Conservation (phyloP, 495 filamentous ascomycete species). For the Massariosphaeria phaeospora region DNA sequence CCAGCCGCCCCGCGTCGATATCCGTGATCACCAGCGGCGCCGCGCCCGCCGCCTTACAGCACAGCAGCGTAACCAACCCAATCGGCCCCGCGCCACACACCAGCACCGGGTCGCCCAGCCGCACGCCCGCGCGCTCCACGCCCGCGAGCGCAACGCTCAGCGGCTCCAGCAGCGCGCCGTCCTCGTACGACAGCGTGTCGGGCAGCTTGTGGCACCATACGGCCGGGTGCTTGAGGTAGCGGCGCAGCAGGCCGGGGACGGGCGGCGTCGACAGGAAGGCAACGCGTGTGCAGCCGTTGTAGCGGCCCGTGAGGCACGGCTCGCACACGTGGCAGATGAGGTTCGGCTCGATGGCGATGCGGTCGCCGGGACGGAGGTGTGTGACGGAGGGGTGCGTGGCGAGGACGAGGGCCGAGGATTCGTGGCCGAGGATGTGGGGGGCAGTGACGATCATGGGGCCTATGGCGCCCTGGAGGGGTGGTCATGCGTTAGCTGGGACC, state of each 20-base stretch:
- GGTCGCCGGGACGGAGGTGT: constrained; percentile 70
- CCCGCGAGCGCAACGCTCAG: constrained; percentile 80
- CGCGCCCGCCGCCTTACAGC: constrained; percentile 75
- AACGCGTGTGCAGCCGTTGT: constrained; percentile 86
- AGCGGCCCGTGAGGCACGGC: constrained; percentile 82
- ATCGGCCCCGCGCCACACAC: constrained; percentile 91
- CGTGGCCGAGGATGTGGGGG: constrained; percentile 87
- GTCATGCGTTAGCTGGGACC: no score
- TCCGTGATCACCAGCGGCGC: constrained; percentile 87
- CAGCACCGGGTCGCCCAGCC: constrained; percentile 74
- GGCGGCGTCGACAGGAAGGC: constrained; percentile 85
- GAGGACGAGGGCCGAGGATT: constrained; percentile 79
- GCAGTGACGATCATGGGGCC: constrained; percentile 87
- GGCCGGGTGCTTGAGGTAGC: constrained; percentile 90
- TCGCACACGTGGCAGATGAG: constrained; percentile 84
- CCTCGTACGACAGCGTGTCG: constrained; percentile 78
- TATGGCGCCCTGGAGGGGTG: constrained; percentile 58
- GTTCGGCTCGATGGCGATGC: constrained; percentile 87
- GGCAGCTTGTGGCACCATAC: constrained; percentile 88
- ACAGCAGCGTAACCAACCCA: constrained; percentile 77
- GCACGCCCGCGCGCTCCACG: constrained; percentile 70
- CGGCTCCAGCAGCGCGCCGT: constrained; percentile 82
- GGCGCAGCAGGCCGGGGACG: constrained; percentile 77
- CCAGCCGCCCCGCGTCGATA: constrained; percentile 77
- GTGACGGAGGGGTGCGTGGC: constrained; percentile 76